These are phyloP conservation scores for Phycomyces nitens DNA, from an alignment of 192 early-diverging fungal species.

Conservation along the genomic window DNA sequence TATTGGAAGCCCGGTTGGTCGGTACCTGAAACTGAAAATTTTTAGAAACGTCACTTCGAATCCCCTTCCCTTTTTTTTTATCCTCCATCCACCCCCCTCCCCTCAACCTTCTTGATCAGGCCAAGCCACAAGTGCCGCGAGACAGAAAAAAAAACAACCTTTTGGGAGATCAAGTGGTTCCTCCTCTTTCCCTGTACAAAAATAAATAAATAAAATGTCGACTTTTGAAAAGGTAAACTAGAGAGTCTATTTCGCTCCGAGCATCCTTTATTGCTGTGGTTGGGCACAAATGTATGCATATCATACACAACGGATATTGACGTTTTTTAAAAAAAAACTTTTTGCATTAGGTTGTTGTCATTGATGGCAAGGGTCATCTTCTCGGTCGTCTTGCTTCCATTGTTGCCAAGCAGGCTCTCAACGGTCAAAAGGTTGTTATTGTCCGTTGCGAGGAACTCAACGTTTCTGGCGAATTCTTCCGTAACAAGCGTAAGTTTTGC, in stretches of 20 bases:
- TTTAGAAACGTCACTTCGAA: neutral
- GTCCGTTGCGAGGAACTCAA: slow-evolving; percentile 99
- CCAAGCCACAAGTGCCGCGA: neutral
- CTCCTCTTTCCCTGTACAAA: neutral
- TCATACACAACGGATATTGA: no score
- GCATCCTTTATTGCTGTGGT: no score
- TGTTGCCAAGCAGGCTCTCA: slow-evolving; percentile 96
- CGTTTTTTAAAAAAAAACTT: no score
- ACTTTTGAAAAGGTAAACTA: slow-evolving; percentile 1
- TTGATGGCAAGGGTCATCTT: slow-evolving; percentile 99
- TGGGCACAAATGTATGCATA: no score
- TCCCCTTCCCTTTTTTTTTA: no score
- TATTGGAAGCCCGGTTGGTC: no score
- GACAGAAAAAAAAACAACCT: neutral
- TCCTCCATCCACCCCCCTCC: no score
- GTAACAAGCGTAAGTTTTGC: slow-evolving; percentile 92
- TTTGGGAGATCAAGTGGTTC: neutral
- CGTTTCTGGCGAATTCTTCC: slow-evolving; percentile 97
- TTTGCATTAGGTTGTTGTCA: slow-evolving; percentile 80
- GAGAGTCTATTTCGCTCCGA: no score
- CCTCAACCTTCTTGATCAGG: no score
- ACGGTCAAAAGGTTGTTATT: slow-evolving; percentile 95
- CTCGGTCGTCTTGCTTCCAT: slow-evolving; percentile 96
- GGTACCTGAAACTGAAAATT: neutral
- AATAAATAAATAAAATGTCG: neutral